Conservation (phyloP, 2,329 filamentous ascomycete species). For the Nothomitra cinnamomea region DNA sequence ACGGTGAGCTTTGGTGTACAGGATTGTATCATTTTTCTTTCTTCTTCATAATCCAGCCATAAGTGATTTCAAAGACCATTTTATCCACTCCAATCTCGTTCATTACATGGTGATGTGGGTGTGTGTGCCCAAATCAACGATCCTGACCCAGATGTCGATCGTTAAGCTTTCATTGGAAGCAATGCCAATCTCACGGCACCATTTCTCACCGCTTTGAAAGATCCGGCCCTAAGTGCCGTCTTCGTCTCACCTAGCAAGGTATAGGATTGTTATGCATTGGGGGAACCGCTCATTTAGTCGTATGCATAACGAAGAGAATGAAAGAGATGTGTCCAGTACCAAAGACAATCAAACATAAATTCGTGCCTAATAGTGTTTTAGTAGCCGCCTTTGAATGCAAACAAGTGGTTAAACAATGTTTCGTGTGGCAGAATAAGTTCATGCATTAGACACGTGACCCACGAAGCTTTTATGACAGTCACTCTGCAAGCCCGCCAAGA, state of each 20-base stretch:
- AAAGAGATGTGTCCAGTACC: neutral
- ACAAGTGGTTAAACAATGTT: no score
- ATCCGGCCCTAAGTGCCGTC: no score
- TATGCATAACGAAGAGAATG: no score
- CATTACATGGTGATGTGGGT: neutral
- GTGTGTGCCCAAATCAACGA: neutral
- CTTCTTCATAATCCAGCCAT: neutral
- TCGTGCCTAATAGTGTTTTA: neutral
- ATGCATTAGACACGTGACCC: neutral
- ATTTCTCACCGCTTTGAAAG: no score
- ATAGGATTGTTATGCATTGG: no score
- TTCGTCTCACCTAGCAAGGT: no score
- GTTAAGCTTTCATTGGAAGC: neutral
- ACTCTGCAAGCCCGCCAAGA: neutral
- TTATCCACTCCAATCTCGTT: neutral
- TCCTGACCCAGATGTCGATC: slow-evolving; percentile 1
- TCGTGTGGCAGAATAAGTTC: no score
- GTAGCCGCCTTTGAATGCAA: no score
- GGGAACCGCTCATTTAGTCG: no score
- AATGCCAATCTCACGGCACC: neutral
- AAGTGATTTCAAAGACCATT: neutral
- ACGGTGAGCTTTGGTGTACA: neutral
- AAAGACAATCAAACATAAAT: neutral
- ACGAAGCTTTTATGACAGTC: neutral
- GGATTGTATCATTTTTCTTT: neutral